Conservation (phyloP, 2,329 filamentous ascomycete species). For the Fusarium subtropicale region DNA sequence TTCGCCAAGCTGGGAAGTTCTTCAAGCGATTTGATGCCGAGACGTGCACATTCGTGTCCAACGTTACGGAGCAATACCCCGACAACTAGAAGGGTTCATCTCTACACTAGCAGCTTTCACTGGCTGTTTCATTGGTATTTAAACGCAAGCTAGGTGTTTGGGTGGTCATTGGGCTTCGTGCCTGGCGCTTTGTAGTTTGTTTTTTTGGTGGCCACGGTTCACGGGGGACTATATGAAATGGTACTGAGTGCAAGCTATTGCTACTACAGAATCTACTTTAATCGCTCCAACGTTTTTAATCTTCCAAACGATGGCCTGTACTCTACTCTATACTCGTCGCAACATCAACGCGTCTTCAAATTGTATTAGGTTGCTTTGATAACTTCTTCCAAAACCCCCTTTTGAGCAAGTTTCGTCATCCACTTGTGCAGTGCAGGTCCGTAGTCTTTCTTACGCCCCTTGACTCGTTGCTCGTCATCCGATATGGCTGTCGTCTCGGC, state of each 20-base stretch:
- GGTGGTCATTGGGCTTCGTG: neutral
- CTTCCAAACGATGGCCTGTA: neutral
- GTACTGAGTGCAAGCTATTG: neutral
- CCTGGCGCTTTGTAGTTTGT: neutral
- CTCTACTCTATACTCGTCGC: conserved; percentile 1
- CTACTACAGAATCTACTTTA: conserved; percentile 12
- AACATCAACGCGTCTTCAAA: neutral
- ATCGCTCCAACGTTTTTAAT: neutral
- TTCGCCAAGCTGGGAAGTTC: conserved; percentile 80
- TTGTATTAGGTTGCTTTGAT: conserved; percentile 40
- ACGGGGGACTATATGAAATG: conserved; percentile 6
- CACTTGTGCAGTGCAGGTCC: conserved; percentile 75
- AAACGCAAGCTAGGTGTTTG: conserved; percentile 12
- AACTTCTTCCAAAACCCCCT: conserved; percentile 66
- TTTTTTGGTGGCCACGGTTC: neutral
- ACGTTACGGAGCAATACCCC: conserved; percentile 82
- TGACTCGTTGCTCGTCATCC: conserved; percentile 64
- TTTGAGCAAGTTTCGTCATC: conserved; percentile 75
- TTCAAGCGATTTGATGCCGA: conserved; percentile 86
- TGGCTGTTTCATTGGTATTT: conserved; percentile 2
- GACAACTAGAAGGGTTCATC: conserved; percentile 71
- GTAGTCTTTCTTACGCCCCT: conserved; percentile 73
- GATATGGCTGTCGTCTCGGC: conserved; percentile 60
- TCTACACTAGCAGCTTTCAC: neutral
- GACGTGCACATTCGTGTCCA: conserved; percentile 81